A percentile compares a stretch with the other conserved stretches of the same genome.
These are phyloP conservation scores for Sophora flavescens DNA, from an alignment of 306 rosid genomes.

Conservation along the genomic window DNA sequence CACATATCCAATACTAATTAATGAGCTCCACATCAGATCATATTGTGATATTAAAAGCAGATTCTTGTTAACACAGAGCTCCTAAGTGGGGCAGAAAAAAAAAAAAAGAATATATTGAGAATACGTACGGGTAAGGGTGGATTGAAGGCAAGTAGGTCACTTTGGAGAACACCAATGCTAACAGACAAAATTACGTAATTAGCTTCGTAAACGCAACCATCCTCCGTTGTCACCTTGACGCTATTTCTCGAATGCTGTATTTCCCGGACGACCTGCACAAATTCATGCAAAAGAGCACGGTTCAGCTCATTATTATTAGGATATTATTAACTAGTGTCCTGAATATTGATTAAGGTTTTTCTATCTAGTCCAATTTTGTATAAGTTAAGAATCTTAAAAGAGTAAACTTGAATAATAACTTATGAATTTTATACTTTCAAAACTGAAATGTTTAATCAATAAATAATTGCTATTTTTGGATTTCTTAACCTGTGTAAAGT, in stretches of 20 bases:
- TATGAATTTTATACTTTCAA: too few species aligned
- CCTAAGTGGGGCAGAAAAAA: neutral
- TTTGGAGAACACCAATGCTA: constrained; percentile 97
- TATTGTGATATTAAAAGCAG: neutral
- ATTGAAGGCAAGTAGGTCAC: constrained; percentile 80
- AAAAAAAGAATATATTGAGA: neutral
- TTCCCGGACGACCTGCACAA: constrained; percentile 88
- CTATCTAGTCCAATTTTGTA: too few species aligned
- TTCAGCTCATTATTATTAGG: neutral
- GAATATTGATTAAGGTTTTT: too few species aligned
- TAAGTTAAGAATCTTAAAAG: too few species aligned
- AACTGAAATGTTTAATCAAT: too few species aligned
- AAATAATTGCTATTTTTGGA: too few species aligned
- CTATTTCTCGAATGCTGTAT: constrained; percentile 89
- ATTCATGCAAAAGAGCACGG: constrained; percentile 45
- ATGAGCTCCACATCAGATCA: constrained; percentile 41
- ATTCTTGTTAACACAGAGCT: constrained; percentile 33
- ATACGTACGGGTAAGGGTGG: constrained; percentile 92
- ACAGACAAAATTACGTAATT: constrained; percentile 85
- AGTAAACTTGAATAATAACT: too few species aligned
- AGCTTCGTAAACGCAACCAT: constrained; percentile 82
- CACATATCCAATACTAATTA: constrained; percentile 30
- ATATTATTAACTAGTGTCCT: too few species aligned
- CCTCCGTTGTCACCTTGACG: constrained; percentile 85
- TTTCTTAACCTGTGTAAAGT: too few species aligned